A percentile compares a stretch with the other conserved stretches of the same genome.
Evolutionary conservation across 2,329 filamentous ascomycete species (phyloP).

Genomic region (Davidsoniella neocaledoniae): DNA sequence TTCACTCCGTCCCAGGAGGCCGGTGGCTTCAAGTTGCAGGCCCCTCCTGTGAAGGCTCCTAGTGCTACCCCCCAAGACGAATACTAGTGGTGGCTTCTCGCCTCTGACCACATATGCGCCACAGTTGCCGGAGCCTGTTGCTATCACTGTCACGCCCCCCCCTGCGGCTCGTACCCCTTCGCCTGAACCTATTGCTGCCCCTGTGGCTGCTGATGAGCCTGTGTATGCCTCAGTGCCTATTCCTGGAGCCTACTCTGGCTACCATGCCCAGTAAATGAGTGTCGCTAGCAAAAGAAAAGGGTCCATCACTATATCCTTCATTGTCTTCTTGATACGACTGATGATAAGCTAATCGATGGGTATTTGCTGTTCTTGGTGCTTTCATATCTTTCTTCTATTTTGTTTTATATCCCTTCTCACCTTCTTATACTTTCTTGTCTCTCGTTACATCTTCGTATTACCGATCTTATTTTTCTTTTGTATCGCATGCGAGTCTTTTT

Average conservation of each 20-base stretch:
- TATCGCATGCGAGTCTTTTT: neutral
- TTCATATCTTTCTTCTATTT: slow-evolving; percentile 3
- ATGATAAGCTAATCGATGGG: neutral
- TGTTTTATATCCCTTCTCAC: neutral
- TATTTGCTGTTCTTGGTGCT: neutral
- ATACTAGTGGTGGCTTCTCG: slow-evolving; percentile 43
- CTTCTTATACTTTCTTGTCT: neutral
- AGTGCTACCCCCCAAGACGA: slow-evolving; percentile 55
- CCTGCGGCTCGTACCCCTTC: slow-evolving; percentile 21
- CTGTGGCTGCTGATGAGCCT: slow-evolving; percentile 61
- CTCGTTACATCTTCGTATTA: neutral
- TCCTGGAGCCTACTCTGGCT: slow-evolving; percentile 57
- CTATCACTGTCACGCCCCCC: slow-evolving; percentile 14
- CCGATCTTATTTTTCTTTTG: neutral
- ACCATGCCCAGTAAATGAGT: slow-evolving; percentile 1
- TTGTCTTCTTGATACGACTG: neutral
- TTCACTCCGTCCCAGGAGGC: slow-evolving; percentile 38
- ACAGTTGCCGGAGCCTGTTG: slow-evolving; percentile 4
- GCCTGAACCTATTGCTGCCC: slow-evolving; percentile 22
- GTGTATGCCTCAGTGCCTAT: slow-evolving; percentile 78
- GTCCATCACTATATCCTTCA: neutral
- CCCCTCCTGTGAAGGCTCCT: slow-evolving; percentile 65
- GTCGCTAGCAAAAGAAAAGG: neutral
- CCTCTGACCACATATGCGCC: slow-evolving; percentile 26
- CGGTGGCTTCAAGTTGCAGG: slow-evolving; percentile 59